Evolutionary conservation across 2,329 filamentous ascomycete species (phyloP), one percentile per base, ranked within the genome.

Genomic region (Simplicillium aogashimaense): DNA sequence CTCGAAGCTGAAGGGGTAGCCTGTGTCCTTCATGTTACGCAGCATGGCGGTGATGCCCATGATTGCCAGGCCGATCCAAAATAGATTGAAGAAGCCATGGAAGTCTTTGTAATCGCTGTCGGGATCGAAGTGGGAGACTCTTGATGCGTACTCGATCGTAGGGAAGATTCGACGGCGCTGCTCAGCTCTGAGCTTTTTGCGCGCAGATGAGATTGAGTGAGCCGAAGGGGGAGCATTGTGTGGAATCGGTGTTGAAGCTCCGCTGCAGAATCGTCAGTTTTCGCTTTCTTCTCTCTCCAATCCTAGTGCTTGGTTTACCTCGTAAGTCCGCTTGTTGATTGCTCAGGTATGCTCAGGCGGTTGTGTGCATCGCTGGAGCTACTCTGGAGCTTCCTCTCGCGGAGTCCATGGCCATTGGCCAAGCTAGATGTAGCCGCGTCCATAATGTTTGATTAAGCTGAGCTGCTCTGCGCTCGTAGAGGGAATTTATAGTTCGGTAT

Each of bases 11-110:
- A 97, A 67, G 13, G 89, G 85, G 56, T 83, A 86, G 16, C 92
- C 92, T 0, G 87, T 95, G 57, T 97, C 92, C 61, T 90, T 94
- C 55, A 92, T 78, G 60, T 95, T 97, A 53, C 90, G 80, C 54
- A 95, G 65, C 70, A 88, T 86, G n/a, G 86, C 86, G 3, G 90
- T 97, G 46, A 95, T 82, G 53, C 89, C 87, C 89, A 98, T 95
- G 60, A 98, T 94, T 50, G 86, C 86, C 44, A 98, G 71, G 9
- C 87, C 87, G 48, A 98, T 90, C 92, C 92, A 98, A 66, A 98
- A 98, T 30, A 98, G 76, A 40, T 92, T 86, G 66, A 95, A 98
- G 74, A 98, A 98, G 56, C 92, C 92, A 52, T 87, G 80, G 59
- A 98, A 98, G 62, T 98, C 88, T 54, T 81, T 81, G 59, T 97